Percentiles rank a stretch among this genome's conserved stretches.
These are phyloP conservation scores for Eucommia ulmoides DNA, from an alignment of 257 asterid genomes.

Conservation along the genomic window DNA sequence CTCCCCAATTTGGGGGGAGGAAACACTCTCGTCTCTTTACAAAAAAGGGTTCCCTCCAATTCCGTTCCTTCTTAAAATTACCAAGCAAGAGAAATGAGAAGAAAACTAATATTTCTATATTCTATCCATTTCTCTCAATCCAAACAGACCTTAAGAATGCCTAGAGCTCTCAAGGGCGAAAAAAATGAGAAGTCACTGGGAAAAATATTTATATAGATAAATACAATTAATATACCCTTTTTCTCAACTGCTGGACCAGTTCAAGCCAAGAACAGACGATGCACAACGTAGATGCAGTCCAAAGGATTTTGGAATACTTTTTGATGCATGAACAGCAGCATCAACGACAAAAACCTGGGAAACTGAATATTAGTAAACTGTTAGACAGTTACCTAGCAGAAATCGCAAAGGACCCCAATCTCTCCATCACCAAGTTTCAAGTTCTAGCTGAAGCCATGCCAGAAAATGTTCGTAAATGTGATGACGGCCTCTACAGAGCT, in stretches of 20 bases:
- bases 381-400: slow-evolving; percentile 75
- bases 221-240: too few relatives aligned
- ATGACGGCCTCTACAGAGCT: slow-evolving; percentile 83
- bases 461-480: slow-evolving; percentile 44
- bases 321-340: slow-evolving; percentile 48
- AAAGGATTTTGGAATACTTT: slow-evolving; percentile 65
- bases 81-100: too few relatives aligned
- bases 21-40: too few relatives aligned
- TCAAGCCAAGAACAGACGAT: slow-evolving; percentile 31
- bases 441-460: slow-evolving; percentile 64
- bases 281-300: slow-evolving; percentile 51
- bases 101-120: too few relatives aligned
- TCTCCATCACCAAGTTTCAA: slow-evolving; percentile 46
- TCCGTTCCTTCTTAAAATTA: too few relatives aligned
- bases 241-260: slow-evolving; percentile 23
- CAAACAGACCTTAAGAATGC: too few relatives aligned
- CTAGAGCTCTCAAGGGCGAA: too few relatives aligned
- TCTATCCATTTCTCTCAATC: too few relatives aligned
- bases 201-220: too few relatives aligned
- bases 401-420: slow-evolving; percentile 63
- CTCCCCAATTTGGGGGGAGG: too few relatives aligned
- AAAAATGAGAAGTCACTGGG: too few relatives aligned
- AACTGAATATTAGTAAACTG: slow-evolving; percentile 47
- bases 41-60: too few relatives aligned
- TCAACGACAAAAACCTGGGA: slow-evolving; percentile 26